Evolutionary conservation across 768 basidiomycete genomes (phyloP).

Genomic region (Tricholoma furcatifolium): DNA sequence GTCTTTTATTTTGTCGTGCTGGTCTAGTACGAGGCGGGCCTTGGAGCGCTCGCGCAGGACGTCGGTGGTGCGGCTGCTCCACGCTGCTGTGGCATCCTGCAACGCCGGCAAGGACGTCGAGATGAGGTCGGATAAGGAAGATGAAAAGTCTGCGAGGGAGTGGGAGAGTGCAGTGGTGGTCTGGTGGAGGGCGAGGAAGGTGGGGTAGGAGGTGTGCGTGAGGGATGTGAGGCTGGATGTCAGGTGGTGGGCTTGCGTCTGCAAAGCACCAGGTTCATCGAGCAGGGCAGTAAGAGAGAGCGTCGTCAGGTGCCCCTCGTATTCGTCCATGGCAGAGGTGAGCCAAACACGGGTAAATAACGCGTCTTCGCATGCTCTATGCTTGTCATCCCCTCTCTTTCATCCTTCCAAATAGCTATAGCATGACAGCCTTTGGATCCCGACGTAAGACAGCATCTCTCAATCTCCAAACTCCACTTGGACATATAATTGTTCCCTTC

Average conservation of each 20-base stretch:
- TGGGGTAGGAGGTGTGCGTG: conserved; percentile 88
- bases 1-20: conserved; percentile 91
- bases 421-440: conserved; percentile 26
- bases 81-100: conserved; percentile 68
- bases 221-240: conserved; percentile 88
- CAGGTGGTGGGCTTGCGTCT: conserved; percentile 82
- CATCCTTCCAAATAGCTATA: conserved; percentile 25
- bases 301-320: conserved; percentile 64
- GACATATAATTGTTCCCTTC: conserved; percentile 40
- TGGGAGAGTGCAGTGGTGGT: conserved; percentile 72
- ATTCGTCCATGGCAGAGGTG: conserved; percentile 27
- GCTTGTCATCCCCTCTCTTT: conserved; percentile 23
- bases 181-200: conserved; percentile 84
- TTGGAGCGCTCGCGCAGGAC: conserved; percentile 75
- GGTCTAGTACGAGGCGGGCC: conserved; percentile 85
- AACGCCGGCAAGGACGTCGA: conserved; percentile 69
- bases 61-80: conserved; percentile 69
- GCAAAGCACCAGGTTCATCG: conserved; percentile 70
- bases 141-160: conserved; percentile 73
- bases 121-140: conserved; percentile 70
- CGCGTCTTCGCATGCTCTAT: too few species aligned
- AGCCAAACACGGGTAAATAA: conserved; percentile 14
- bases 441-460: conserved; percentile 23
- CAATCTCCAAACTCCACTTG: conserved; percentile 18
- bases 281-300: conserved; percentile 69